Evolutionary conservation across 805 yeast genomes (phyloP).

Genomic region (Yamadazyma insecticola): DNA sequence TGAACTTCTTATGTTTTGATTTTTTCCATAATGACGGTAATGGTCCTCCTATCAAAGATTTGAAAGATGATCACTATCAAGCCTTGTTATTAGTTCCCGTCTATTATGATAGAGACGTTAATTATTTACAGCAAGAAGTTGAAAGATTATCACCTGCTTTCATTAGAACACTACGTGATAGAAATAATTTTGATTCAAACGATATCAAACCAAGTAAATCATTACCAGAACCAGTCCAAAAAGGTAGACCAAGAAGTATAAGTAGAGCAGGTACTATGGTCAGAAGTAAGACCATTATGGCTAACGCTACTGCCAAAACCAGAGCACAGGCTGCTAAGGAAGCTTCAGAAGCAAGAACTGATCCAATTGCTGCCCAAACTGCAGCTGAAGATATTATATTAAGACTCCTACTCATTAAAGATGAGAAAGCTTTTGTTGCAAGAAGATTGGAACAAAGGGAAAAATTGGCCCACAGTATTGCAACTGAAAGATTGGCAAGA

Average conservation of each 20-base stretch:
- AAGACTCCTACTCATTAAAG: conserved; percentile 65
- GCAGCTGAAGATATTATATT: conserved; percentile 64
- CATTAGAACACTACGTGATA: conserved; percentile 43
- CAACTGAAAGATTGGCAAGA: conserved; percentile 48
- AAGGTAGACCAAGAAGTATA: conserved; percentile 8
- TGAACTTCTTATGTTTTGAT: conserved; percentile 57
- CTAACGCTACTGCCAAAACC: conserved; percentile 60
- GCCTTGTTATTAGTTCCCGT: conserved; percentile 59
- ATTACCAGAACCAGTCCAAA: not conserved
- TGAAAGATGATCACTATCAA: conserved; percentile 63
- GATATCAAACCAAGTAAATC: not conserved
- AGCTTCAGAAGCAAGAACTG: conserved; percentile 39
- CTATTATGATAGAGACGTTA: conserved; percentile 51
- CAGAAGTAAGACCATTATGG: conserved; percentile 63
- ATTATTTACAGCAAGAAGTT: conserved; percentile 51
- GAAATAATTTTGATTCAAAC: conserved; percentile 37
- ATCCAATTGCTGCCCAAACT: conserved; percentile 38
- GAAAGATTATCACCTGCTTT: conserved; percentile 55
- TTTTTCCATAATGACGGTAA: conserved; percentile 79
- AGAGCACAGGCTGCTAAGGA: conserved; percentile 44
- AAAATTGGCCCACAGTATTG: conserved; percentile 48
- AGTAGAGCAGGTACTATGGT: conserved; percentile 48
- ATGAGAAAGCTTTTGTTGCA: conserved; percentile 55
- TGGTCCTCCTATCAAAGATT: conserved; percentile 66
- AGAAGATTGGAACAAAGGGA: conserved; percentile 60